Evolutionary conservation across 2,329 filamentous ascomycete species (phyloP), one percentile per base, ranked within the genome.

Genomic region (Ophiocordyceps sinensis): DNA sequence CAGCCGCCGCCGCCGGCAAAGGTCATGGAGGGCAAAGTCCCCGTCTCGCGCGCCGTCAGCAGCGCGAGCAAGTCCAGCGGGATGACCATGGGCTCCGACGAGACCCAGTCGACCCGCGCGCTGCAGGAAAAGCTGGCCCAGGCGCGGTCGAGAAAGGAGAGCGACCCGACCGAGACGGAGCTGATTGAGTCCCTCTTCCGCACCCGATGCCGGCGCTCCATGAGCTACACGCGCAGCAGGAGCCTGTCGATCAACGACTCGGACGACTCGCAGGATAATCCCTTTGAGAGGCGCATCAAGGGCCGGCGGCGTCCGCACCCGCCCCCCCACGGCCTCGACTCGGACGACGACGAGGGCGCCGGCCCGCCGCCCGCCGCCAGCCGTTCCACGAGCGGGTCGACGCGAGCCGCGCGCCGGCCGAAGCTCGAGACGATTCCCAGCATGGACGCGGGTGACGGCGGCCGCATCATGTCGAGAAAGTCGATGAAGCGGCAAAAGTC

Each of bases 1-100:
- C 85, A 94, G 54, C 88, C 88, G 2, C 86, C 87, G 1, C 88
- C 88, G n/a, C 76, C 81, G 29, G 86, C 88, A 43, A 87, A 82
- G 57, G 71, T 94, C 44, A 95, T 95, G 88, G 83, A 82, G 48
- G 88, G 87, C 49, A 91, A 88, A 57, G 75, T 84, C 30, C 75
- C 77, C 28, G 78, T 82, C 17, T 75, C 71, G 51, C 66, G 79
- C 41, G 80, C 75, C 47, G 66, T 67, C 30, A 83, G 77, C 53
- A 66, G 70, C 30, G 67, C 62, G 34, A 76, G 70, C 51, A 66
- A 65, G 37, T 60, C 66, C 19, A 75, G 68, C 42, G 62, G 63
- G 37, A 62, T 55, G 48, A 71, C 67, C 1, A 49, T 63, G 39
- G 55, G 58, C 42, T 56, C 53, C 19, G 64, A 70, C 7, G 66